Evolutionary conservation across 768 basidiomycete species (phyloP).

Genomic region (Pisolithus orientalis): DNA sequence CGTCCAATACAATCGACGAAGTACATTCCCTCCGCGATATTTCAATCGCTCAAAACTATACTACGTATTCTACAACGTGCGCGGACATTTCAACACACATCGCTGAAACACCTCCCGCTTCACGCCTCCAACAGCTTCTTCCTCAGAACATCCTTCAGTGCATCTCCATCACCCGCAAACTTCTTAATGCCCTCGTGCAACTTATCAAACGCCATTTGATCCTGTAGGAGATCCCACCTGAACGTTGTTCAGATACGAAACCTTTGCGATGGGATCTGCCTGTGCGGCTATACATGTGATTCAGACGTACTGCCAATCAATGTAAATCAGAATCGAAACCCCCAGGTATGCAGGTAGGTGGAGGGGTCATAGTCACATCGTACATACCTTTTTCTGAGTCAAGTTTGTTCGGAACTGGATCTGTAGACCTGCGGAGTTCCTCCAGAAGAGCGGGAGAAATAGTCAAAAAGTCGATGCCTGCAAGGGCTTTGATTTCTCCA

Average conservation of each 20-base stretch:
- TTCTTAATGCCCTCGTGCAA: slow-evolving; percentile 95
- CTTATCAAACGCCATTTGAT: slow-evolving; percentile 96
- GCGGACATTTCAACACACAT: no score
- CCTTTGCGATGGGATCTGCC: slow-evolving; percentile 66
- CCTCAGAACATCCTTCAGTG: slow-evolving; percentile 76
- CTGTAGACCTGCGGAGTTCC: slow-evolving; percentile 73
- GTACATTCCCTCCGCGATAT: no score
- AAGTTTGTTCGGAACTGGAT: slow-evolving; percentile 77
- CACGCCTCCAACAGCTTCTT: slow-evolving; percentile 39
- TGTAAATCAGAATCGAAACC: not conserved
- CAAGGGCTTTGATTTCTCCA: slow-evolving; percentile 89
- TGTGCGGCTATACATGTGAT: slow-evolving; percentile 53
- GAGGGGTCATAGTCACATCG: no score
- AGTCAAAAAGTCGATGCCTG: slow-evolving; percentile 94
- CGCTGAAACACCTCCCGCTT: no score
- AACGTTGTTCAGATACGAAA: slow-evolving; percentile 83
- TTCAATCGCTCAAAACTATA: no score
- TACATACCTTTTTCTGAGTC: slow-evolving; percentile 52
- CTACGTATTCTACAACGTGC: no score
- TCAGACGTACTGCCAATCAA: not conserved
- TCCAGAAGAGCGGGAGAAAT: slow-evolving; percentile 86
- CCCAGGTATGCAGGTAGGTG: no score
- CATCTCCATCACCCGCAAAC: slow-evolving; percentile 88
- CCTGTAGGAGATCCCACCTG: slow-evolving; percentile 85
- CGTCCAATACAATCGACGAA: no score